Conservation (phyloP, 371 early-diverging fungal genomes). For the Catenaria anguillulae region DNA sequence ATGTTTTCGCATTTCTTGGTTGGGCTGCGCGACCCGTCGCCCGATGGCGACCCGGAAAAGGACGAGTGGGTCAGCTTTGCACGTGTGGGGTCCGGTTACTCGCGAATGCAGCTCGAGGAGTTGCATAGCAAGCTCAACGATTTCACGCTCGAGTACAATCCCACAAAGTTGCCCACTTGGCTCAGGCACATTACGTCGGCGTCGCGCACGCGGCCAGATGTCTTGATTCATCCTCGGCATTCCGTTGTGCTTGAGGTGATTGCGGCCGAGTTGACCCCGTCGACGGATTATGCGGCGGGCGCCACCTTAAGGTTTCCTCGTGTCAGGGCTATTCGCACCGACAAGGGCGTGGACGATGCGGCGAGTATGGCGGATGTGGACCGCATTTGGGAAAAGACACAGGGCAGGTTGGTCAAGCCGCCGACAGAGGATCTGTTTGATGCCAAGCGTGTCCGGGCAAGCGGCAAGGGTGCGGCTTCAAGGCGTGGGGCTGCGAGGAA, state of each 20-base stretch:
- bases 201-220: not conserved
- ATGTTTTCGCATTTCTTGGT: not conserved
- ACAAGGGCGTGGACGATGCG: not conserved
- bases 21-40: not conserved
- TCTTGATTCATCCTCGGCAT: not conserved
- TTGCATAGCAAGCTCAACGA: not conserved
- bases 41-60: not conserved
- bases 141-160: not conserved
- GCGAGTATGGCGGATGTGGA: not conserved
- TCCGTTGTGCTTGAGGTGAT: not conserved
- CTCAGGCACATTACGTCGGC: not conserved
- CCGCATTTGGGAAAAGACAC: not conserved
- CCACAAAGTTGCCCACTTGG: not conserved
- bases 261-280: not conserved
- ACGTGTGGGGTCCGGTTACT: slow-evolving; percentile 4
- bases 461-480: not conserved
- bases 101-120: not conserved
- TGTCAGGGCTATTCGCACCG: not conserved
- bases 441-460: not conserved
- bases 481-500: too few species aligned
- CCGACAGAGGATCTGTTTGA: not conserved
- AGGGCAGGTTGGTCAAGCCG: not conserved
- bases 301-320: not conserved
- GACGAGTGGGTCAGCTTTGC: not conserved
- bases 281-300: not conserved